Evolutionary conservation across 1,284 basidiomycete species (phyloP).

Genomic region (Exobasidium cylindrosporum): DNA sequence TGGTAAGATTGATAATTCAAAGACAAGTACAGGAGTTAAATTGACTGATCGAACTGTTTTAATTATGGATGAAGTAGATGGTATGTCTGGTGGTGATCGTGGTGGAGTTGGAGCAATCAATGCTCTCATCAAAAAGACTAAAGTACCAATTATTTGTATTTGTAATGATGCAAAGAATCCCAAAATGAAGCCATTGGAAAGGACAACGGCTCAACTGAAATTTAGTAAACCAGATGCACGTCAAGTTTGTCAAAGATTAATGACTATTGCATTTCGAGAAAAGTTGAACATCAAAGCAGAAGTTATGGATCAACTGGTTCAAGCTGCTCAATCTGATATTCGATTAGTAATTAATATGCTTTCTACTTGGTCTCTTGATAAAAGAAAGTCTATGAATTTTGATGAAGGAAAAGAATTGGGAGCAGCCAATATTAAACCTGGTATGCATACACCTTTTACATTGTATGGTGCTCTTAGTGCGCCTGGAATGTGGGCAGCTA

Average conservation of each 20-base stretch:
- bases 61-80: constrained; percentile 99
- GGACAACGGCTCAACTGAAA: constrained; percentile 61
- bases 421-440: constrained; percentile 77
- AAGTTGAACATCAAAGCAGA: constrained; percentile 85
- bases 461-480: constrained; percentile 67
- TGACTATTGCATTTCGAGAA: constrained; percentile 68
- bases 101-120: constrained; percentile 93
- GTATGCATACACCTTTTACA: constrained; percentile 68
- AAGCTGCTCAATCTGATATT: constrained; percentile 87
- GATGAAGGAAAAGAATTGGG: constrained; percentile 77
- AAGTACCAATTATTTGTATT: constrained; percentile 97
- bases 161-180: constrained; percentile 82
- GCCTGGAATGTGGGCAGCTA: constrained; percentile 82
- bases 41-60: constrained; percentile 79
- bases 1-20: constrained; percentile 1
- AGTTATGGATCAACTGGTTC: constrained; percentile 86
- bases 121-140: constrained; percentile 86
- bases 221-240: constrained; percentile 58
- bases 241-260: constrained; percentile 59
- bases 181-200: constrained; percentile 83
- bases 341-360: constrained; percentile 96
- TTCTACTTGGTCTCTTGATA: constrained; percentile 74
- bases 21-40: constrained; percentile 39
- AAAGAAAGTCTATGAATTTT: constrained; percentile 41
- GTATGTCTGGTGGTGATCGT: constrained; percentile 95